A percentile compares a stretch with the other conserved stretches of the same genome.
Evolutionary conservation across 495 filamentous ascomycete species (phyloP).

Genomic region (Aspergillus olivimuriae): DNA sequence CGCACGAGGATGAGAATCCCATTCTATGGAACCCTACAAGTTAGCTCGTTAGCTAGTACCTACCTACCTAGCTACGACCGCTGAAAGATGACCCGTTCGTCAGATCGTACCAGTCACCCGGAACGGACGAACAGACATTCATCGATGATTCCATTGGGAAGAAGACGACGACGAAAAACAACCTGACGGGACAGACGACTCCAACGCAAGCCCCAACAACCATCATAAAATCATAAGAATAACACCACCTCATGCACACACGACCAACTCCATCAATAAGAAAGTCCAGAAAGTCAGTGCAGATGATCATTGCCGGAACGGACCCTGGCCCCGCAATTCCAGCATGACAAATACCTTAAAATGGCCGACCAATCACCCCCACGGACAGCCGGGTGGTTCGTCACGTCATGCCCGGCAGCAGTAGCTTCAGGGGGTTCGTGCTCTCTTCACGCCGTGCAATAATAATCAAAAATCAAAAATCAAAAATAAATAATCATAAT

Average conservation of each 20-base stretch:
- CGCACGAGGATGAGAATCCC: too few species aligned
- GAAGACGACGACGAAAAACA: too few species aligned
- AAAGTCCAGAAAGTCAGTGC: background rate
- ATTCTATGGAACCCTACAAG: too few species aligned
- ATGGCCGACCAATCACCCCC: slow-evolving; percentile 15
- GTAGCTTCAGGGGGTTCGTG: slow-evolving; percentile 12
- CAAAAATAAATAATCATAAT: too few species aligned
- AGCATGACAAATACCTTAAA: slow-evolving; percentile 38
- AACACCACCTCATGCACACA: too few species aligned
- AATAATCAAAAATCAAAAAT: too few species aligned
- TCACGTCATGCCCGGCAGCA: slow-evolving; percentile 14
- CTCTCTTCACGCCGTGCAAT: too few species aligned
- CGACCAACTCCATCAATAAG: too few species aligned
- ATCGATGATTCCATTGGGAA: background rate
- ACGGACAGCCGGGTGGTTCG: slow-evolving; percentile 10
- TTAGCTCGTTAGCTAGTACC: background rate
- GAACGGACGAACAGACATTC: too few species aligned
- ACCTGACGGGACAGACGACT: too few species aligned
- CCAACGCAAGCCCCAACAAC: too few species aligned
- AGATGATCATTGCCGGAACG: slow-evolving; percentile 27
- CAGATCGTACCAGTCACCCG: background rate
- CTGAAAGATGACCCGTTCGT: background rate
- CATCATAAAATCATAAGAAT: too few species aligned
- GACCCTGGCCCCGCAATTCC: slow-evolving; percentile 5
- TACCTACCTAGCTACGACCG: background rate